Base-by-base conservation (phyloP, 495 filamentous ascomycete species). In the Xylaria acuta region DNA sequence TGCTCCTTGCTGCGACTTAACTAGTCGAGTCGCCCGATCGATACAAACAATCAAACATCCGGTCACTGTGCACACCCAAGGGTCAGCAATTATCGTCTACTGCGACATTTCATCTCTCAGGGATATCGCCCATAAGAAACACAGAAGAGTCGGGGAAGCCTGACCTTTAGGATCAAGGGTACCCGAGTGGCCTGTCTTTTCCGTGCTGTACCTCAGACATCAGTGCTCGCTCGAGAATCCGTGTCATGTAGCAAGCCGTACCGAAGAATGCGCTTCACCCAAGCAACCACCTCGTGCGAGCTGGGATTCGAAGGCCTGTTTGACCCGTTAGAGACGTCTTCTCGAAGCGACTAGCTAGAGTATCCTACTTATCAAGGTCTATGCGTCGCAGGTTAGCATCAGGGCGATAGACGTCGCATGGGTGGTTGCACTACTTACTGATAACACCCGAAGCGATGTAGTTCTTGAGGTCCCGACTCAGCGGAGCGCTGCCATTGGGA, bases 1-100 rank as follows among this genome's bases (percentile, higher is more conserved):
- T 30, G 96, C 96, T 79, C 95, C 94, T 81, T 99, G 97, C 84
- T 99, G 96, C 30, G 94, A 96, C 87, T 99, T 99, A 75, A 98
- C 96, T 40, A 98, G 89, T 73, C 97, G 92, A 74, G 96, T 99
- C 25, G 97, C 96, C 76, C 95, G 94, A 80, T 97, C 95, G 79
- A 97, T 90, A 81, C 95, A 97, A 72, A 97, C 94, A 80, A 97
- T 98, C 82, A 98, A 86, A 80, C 95, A 98, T 67, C 96, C 96
- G 41, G 84, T 86, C 68, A 86, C 84, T 78, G 83, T 62, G 8
- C 20, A 67, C 14, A 22, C 25, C 47, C 32, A 34, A 5, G 5
- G 5, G 70, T 72, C 59, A 72, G 70, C 40, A 60, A 47, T 51
- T 40, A 18, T 16, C 5, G 20, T 12, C 20, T 5, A 34, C 30